Base-by-base conservation (phyloP, 345 rosid genomes). In the Pelargonium nanum region DNA sequence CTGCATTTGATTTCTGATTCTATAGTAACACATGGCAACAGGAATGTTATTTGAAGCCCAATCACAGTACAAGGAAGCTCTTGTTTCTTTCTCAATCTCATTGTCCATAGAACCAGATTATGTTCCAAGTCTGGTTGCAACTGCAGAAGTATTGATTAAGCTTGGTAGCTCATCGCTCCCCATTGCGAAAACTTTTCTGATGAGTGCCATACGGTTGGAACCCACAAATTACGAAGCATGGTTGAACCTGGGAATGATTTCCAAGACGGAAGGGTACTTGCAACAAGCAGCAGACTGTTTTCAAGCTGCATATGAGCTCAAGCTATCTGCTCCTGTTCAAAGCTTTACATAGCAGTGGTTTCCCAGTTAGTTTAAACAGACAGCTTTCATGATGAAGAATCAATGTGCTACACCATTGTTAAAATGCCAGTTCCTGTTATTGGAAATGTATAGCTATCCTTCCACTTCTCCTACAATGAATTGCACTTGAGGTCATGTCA, bases 221-320 rank as follows among this genome's bases (percentile, higher is more conserved):
- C 95, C 99, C 22, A 81, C 82, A 22, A 85, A 83, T 61, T 87
- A 86, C 12, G 75, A 83, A 26, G 92, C 87, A 2, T 93, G 97
- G 96, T 77, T 81, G 83, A 81, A 84, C 70, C 87, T 93, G 19
- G 99, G 94, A 32, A 59, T 73, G 60, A 81, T 92, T 69, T 78
- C 89, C 59, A 89, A 85, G 72, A 74, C 55, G 85, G 93, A 93
- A 75, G 99, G 97, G 64, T 79, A 79, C 2, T 59, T 80, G 23
- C 82, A 78, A 45, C 90, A 81, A 77, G 97, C 97, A 20, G 95
- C 95, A 25, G 96, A 93, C 24, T 93, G 71, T 72, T 87, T 84
- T 71, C 95, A 93, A 72, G 97, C 97, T 57, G 95, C 99, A 4
- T 82, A 84, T 70, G 96, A 93, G 63, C 89, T 93, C 40, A 63